phyloP scores from a whole-genome alignment of 768 basidiomycete species.

The Suillus placidus region DNA sequence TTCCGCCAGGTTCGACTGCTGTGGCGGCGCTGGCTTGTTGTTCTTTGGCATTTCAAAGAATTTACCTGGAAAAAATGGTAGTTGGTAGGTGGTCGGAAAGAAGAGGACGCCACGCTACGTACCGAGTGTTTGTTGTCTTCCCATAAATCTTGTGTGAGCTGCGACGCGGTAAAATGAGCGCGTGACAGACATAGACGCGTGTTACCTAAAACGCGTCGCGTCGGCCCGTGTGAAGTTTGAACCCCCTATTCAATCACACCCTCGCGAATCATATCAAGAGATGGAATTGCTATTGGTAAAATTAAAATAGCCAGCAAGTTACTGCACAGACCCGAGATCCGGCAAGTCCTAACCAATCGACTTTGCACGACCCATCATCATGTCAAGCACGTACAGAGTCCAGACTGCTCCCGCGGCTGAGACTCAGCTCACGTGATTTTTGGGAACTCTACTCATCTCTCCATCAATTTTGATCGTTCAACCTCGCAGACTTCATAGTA shows the following conservation, averaged over 20 bases:
- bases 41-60: conserved; percentile 77
- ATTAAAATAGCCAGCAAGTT: background rate
- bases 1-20: conserved; percentile 78
- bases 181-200: conserved; percentile 27
- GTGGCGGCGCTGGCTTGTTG: conserved; percentile 65
- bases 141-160: conserved; percentile 44
- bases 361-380: no score
- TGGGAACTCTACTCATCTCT: background rate
- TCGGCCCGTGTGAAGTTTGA: background rate
- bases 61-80: conserved; percentile 49
- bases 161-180: conserved; percentile 21
- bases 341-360: background rate
- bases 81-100: background rate
- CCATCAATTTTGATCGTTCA: background rate
- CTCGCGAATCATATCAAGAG: background rate
- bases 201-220: conserved; percentile 12
- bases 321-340: background rate
- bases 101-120: conserved; percentile 4
- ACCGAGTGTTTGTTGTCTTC: conserved; percentile 78
- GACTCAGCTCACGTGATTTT: background rate
- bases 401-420: no score
- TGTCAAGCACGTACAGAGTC: no score
- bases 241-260: conserved; percentile 1
- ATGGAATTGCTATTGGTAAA: background rate
- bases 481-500: background rate